Conservation (phyloP, 192 early-diverging fungal genomes). For the Coemansia sp. region DNA sequence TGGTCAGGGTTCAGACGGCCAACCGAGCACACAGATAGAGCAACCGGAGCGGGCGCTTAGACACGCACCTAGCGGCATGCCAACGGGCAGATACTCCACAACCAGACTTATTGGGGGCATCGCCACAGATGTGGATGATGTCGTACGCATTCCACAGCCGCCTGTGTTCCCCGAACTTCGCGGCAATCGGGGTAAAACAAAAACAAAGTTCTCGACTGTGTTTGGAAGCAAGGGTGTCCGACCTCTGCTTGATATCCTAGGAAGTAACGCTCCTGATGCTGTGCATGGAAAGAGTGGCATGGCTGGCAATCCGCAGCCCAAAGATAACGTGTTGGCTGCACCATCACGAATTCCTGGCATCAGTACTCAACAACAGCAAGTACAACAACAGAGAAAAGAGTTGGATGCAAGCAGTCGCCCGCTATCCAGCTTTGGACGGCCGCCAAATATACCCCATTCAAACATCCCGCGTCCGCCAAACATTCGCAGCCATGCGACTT, state of each 20-base stretch:
- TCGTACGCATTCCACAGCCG: slow-evolving; percentile 24
- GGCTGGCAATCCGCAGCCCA: slow-evolving; percentile 5
- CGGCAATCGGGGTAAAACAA: slow-evolving; percentile 21
- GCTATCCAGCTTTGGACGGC: slow-evolving; percentile 41
- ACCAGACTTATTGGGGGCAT: slow-evolving; percentile 39
- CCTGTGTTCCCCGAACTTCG: slow-evolving; percentile 48
- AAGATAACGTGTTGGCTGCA: slow-evolving; percentile 1
- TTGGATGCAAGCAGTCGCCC: slow-evolving; percentile 14
- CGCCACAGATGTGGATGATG: slow-evolving; percentile 37
- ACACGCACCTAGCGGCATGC: slow-evolving; percentile 1
- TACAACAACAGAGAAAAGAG: neutral
- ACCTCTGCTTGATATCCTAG: slow-evolving; percentile 42
- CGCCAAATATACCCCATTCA: slow-evolving; percentile 30
- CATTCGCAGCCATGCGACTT: slow-evolving; percentile 24
- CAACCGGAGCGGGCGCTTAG: slow-evolving; percentile 6
- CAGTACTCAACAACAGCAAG: slow-evolving; percentile 12
- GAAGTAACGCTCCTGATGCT: neutral
- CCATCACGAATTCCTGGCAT: slow-evolving; percentile 49
- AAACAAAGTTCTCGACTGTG: slow-evolving; percentile 13
- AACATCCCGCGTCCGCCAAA: slow-evolving; percentile 46
- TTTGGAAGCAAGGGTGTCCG: slow-evolving; percentile 23
- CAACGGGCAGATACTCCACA: slow-evolving; percentile 21
- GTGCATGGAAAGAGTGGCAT: neutral
- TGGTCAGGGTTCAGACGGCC: neutral
- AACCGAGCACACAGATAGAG: slow-evolving; percentile 8